Conservation (phyloP, 2,329 filamentous ascomycete genomes). For the Zymoseptoria pseudotritici region DNA sequence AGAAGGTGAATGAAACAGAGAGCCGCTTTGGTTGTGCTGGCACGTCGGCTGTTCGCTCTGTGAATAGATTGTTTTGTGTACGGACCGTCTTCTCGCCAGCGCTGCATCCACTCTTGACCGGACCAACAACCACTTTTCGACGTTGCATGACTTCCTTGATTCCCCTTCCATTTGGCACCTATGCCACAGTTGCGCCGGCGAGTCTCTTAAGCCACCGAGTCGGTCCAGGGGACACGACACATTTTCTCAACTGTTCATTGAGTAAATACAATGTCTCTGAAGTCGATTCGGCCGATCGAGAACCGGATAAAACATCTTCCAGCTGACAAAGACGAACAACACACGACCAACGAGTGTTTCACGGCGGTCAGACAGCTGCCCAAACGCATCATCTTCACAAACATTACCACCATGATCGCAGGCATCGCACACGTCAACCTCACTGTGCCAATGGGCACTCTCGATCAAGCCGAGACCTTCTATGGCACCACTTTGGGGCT, state of each 20-base stretch:
- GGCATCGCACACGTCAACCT: slow-evolving; percentile 53
- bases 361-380: background rate
- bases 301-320: background rate
- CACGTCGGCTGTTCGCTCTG: background rate
- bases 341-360: background rate
- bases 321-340: background rate
- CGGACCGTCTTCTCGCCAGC: no score
- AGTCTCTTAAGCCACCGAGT: no score
- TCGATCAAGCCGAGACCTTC: slow-evolving; percentile 47
- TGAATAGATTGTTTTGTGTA: no score
- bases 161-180: no score
- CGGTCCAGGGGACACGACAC: no score
- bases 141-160: no score
- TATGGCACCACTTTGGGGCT: slow-evolving; percentile 52
- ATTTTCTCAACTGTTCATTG: no score
- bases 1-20: background rate
- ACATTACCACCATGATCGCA: slow-evolving; percentile 27
- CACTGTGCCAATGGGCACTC: slow-evolving; percentile 47
- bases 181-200: no score
- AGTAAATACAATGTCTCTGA: no score
- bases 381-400: background rate
- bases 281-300: background rate
- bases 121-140: no score
- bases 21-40: background rate
- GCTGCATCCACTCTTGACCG: no score